Evolutionary conservation across 192 early-diverging fungal species (phyloP), one percentile per base, ranked within the genome.

Genomic region (Coemansia brasiliensis): DNA sequence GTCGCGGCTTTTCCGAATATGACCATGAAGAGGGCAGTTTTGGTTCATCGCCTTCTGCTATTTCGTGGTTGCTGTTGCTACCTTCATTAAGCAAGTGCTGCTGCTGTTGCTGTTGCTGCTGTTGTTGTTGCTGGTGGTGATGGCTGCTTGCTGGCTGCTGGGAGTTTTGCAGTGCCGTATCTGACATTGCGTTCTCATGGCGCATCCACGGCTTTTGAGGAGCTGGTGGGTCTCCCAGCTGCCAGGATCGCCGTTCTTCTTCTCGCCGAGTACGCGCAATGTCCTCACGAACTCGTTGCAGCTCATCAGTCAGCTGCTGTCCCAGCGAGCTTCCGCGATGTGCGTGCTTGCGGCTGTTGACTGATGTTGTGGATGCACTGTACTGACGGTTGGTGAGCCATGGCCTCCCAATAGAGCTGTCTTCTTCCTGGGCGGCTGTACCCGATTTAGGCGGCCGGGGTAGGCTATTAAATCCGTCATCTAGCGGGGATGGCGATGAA

Each of bases 261-360:
- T 65, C 65, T 9, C 42, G 54, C 22, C 63, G 67, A 17, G 60
- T 57, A 16, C 63, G 74, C 21, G 74, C 67, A 21, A 77, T 58
- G 10, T 46, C 54, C 39, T 63, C 63, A 8, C 74, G 67, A 7
- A 77, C 35, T 22, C 48, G 25, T 37, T 77, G 67, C 26, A 77
- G 63, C 53, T 77, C 74, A 21, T 77, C 74, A 3, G 74, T 70
- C 22, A 77, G 74, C 60, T 77, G 62, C 64, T 77, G 74, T n/a
- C 74, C 74, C 16, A 77, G 57, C 26, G 67, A 67, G 49, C 74
- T 77, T 37, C 74, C 74, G 38, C 74, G 74, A 48, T 61, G 44
- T 3, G 64, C 54, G 17, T 52, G 60, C 46, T 52, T 50, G 29
- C 46, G 39, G 39, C 64, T 64, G 39, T 44, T 55, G 16, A 70